phyloP scores from a whole-genome alignment of 106 monocot genomes.

The Vanilla planifolia region DNA sequence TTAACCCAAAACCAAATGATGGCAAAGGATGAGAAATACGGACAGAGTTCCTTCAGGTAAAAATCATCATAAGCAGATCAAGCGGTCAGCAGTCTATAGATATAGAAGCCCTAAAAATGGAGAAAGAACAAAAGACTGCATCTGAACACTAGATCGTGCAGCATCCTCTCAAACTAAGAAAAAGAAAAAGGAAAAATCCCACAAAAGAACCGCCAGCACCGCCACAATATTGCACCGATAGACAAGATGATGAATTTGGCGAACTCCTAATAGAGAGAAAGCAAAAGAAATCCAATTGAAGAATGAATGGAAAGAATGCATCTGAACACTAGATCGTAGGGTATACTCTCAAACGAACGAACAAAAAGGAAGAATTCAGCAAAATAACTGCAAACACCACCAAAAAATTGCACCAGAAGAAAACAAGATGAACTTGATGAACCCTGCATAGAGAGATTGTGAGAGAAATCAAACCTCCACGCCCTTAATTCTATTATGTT shows the following conservation, averaged over 20 bases:
- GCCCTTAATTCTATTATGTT: constrained; percentile 15
- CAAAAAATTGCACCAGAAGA: not conserved
- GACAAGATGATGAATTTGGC: too few relatives aligned
- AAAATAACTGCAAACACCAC: not conserved
- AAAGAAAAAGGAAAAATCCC: too few relatives aligned
- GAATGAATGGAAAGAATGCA: not conserved
- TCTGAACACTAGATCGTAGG: not conserved
- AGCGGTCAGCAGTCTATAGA: not conserved
- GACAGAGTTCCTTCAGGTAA: not conserved
- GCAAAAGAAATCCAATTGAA: not conserved
- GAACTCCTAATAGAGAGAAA: too few relatives aligned
- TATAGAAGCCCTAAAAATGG: too few relatives aligned
- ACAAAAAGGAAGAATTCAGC: not conserved
- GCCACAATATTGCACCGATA: too few relatives aligned
- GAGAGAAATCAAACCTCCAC: not conserved
- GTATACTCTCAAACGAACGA: not conserved
- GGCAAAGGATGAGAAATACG: too few relatives aligned
- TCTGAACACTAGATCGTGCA: too few relatives aligned
- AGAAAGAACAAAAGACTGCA: too few relatives aligned
- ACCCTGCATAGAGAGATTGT: not conserved
- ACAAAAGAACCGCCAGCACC: too few relatives aligned
- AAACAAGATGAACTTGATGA: not conserved
- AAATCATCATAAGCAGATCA: not conserved
- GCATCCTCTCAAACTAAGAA: too few relatives aligned
- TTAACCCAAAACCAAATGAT: not conserved